Evolutionary conservation across 2,329 filamentous ascomycete genomes (phyloP), one percentile per base, ranked within the genome.

Genomic region (Leptographium galeiforme): DNA sequence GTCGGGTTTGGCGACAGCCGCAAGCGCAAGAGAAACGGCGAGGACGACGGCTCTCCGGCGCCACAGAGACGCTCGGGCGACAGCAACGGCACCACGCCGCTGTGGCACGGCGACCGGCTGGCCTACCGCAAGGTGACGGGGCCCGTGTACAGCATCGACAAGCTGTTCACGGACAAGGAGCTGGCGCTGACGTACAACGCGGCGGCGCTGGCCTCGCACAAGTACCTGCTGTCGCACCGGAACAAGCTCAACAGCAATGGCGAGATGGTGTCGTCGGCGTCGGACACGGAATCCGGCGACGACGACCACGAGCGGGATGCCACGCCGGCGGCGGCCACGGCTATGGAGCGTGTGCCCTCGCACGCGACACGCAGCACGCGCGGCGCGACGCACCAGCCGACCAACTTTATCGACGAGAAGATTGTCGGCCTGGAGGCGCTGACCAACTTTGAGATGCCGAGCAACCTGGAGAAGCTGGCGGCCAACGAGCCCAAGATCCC

Each of bases 111-210:
- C 2, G 62, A 68, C 46, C 52, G 57, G 0, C 62, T 59, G 0
- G 62, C 59, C 2, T 69, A 68, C 40, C 68, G 76, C 54, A 77
- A 77, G 62, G 75, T 80, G 60, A 74, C 77, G 19, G 80, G 78
- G 10, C 75, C 79, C 0, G 67, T 81, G 2, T 84, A 82, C 63
- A 84, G 77, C 63, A 77, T 85, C 55, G 81, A 85, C 60, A 84
- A 84, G 68, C 74, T 85, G 40, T 85, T 85, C 50, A 85, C 81
- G 0, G 82, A 85, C 60, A 84, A 82, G 66, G 82, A 85, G 67
- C 72, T 85, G 34, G 74, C 77, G 6, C 75, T 85, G 70, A 79
- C 78, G 33, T 84, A 84, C 63, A 84, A 83, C 56, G 68, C 72
- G 6, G 77, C 82, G 6, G 80, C 81, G 34, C 61, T 82, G 19